Percentiles rank a stretch among this genome's conserved stretches.
Evolutionary conservation across 2,329 filamentous ascomycete species (phyloP).

Genomic region (Xylaria sp.): DNA sequence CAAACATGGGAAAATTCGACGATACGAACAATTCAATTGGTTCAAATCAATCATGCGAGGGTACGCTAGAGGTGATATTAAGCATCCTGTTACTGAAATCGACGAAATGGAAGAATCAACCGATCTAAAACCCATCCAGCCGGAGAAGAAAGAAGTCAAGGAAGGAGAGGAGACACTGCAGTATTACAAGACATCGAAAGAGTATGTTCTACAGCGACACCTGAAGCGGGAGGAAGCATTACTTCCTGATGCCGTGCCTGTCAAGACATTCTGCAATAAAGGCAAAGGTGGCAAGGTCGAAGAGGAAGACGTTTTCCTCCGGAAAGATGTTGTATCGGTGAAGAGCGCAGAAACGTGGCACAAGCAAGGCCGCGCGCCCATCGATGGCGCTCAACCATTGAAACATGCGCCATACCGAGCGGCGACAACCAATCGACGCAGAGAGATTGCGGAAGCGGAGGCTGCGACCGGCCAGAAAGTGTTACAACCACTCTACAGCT

Average conservation of each 20-base stretch:
- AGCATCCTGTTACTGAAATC: conserved; percentile 70
- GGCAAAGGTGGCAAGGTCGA: conserved; percentile 79
- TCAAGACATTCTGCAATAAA: conserved; percentile 78
- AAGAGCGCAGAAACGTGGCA: conserved; percentile 98
- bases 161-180: conserved; percentile 85
- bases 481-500: conserved; percentile 85
- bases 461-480: conserved; percentile 83
- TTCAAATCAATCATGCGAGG: conserved; percentile 82
- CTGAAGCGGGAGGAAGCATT: conserved; percentile 93
- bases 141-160: conserved; percentile 77
- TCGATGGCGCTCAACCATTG: conserved; percentile 75
- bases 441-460: conserved; percentile 89
- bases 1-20: conserved; percentile 78
- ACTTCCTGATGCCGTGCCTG: conserved; percentile 71
- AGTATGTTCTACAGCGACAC: conserved; percentile 87
- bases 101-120: conserved; percentile 84
- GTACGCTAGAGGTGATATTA: conserved; percentile 67
- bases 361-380: conserved; percentile 87
- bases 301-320: conserved; percentile 82
- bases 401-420: conserved; percentile 92
- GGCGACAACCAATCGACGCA: conserved; percentile 85
- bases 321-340: conserved; percentile 83
- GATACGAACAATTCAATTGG: conserved; percentile 86
- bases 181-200: conserved; percentile 85
- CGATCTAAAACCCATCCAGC: conserved; percentile 78